Percentiles rank a stretch among this genome's conserved stretches.
These are phyloP conservation scores for Sarocladium strictum DNA, from an alignment of 2,329 filamentous ascomycete genomes.

Conservation along the genomic window DNA sequence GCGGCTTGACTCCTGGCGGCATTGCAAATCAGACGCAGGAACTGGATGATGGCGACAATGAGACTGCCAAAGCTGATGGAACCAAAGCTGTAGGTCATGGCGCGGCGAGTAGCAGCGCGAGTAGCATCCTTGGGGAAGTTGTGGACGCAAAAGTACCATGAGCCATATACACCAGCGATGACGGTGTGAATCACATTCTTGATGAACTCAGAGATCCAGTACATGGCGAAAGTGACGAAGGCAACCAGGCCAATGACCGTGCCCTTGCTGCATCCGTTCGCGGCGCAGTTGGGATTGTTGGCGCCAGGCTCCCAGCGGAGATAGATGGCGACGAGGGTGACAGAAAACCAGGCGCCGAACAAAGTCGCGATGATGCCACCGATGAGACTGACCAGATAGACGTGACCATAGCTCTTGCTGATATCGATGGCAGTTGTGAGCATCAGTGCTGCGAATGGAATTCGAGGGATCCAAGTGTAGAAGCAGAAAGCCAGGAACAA, in stretches of 20 bases:
- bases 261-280: slow-evolving; percentile 61
- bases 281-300: slow-evolving; percentile 45
- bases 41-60: slow-evolving; percentile 80
- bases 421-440: slow-evolving; percentile 81
- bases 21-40: slow-evolving; percentile 74
- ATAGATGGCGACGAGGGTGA: slow-evolving; percentile 83
- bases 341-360: slow-evolving; percentile 78
- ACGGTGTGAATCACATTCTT: slow-evolving; percentile 91
- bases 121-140: slow-evolving; percentile 74
- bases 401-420: slow-evolving; percentile 75
- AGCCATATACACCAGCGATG: slow-evolving; percentile 82
- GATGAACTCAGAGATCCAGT: slow-evolving; percentile 90
- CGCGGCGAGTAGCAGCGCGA: slow-evolving; percentile 72
- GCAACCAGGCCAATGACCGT: slow-evolving; percentile 80
- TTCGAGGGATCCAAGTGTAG: slow-evolving; percentile 81
- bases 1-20: slow-evolving; percentile 60
- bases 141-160: slow-evolving; percentile 79
- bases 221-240: slow-evolving; percentile 85
- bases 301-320: slow-evolving; percentile 67
- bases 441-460: slow-evolving; percentile 89
- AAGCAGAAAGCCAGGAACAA: slow-evolving; percentile 77
- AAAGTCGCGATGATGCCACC: slow-evolving; percentile 72
- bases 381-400: slow-evolving; percentile 78
- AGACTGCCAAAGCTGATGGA: slow-evolving; percentile 84
- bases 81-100: slow-evolving; percentile 87